These are phyloP conservation scores for Amylostereum areolatum DNA, from an alignment of 1,284 basidiomycete species.

Conservation along the genomic window DNA sequence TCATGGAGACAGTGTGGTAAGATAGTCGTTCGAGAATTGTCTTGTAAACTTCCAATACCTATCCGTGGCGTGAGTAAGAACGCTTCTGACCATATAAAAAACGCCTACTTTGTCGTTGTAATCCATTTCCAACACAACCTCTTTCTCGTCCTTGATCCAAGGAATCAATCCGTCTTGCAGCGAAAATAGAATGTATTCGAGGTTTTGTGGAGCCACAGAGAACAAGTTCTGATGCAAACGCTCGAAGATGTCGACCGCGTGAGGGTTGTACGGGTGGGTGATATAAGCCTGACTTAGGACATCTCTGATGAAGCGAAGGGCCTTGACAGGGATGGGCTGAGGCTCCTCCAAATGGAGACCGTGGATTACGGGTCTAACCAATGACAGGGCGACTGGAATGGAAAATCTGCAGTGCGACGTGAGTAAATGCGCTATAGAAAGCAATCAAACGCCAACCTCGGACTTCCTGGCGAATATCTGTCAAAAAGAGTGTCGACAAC, in stretches of 20 bases:
- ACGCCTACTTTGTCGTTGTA: not conserved
- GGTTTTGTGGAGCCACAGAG: not conserved
- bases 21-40: not conserved
- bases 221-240: not conserved
- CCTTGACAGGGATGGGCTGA: not conserved
- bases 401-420: too few species aligned
- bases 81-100: not conserved
- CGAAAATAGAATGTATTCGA: not conserved
- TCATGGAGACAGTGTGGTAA: not conserved
- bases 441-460: too few species aligned
- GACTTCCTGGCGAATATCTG: too few species aligned
- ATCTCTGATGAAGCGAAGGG: too few species aligned
- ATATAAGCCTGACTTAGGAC: not conserved
- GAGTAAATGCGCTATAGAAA: too few species aligned
- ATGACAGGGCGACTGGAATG: too few species aligned
- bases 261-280: not conserved
- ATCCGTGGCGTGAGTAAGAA: not conserved
- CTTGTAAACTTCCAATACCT: not conserved
- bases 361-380: not conserved
- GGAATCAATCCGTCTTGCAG: not conserved
- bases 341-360: not conserved
- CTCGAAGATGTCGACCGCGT: not conserved
- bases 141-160: not conserved
- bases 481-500: too few species aligned
- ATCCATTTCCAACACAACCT: not conserved